Evolutionary conservation across 306 rosid species (phyloP).

Genomic region (Rosa persica): DNA sequence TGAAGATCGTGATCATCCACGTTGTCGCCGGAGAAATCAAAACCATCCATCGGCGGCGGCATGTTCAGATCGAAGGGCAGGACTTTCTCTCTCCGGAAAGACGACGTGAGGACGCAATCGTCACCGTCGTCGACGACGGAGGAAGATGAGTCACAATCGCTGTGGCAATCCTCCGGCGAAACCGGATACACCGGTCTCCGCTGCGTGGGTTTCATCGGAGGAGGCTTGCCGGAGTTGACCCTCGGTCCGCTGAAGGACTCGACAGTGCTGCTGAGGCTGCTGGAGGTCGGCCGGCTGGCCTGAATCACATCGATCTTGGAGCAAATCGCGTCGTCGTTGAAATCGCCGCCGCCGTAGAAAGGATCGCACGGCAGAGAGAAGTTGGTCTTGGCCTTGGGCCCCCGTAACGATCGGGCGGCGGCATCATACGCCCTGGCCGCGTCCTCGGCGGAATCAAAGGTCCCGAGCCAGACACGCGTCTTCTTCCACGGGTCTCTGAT

Average conservation of each 20-base stretch:
- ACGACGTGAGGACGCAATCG: conserved; percentile 59
- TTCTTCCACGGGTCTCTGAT: conserved; percentile 91
- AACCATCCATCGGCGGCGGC: conserved; percentile 50
- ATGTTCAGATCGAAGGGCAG: conserved; percentile 82
- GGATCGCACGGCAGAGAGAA: conserved; percentile 29
- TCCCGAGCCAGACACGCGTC: conserved; percentile 88
- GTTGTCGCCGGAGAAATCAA: conserved; percentile 26
- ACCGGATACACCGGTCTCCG: conserved; percentile 36
- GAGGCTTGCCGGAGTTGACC: conserved; percentile 24
- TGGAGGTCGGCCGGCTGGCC: conserved; percentile 66
- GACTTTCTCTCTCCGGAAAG: conserved; percentile 43
- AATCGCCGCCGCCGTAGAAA: conserved; percentile 19
- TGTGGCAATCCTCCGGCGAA: conserved; percentile 62
- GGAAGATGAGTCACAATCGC: conserved; percentile 91
- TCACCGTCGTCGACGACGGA: conserved; percentile 70
- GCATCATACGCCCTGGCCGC: conserved; percentile 85
- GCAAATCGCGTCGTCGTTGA: conserved; percentile 31
- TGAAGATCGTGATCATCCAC: conserved; percentile 45
- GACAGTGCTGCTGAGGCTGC: conserved; percentile 89
- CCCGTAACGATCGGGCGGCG: conserved; percentile 75
- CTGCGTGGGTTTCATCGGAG: conserved; percentile 24
- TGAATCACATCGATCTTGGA: conserved; percentile 42
- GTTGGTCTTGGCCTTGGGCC: conserved; percentile 78
- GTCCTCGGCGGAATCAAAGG: conserved; percentile 76
- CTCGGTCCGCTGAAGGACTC: conserved; percentile 86